These are phyloP conservation scores for Bromus sterilis DNA, from an alignment of 176 grass and related monocot species.

Conservation along the genomic window DNA sequence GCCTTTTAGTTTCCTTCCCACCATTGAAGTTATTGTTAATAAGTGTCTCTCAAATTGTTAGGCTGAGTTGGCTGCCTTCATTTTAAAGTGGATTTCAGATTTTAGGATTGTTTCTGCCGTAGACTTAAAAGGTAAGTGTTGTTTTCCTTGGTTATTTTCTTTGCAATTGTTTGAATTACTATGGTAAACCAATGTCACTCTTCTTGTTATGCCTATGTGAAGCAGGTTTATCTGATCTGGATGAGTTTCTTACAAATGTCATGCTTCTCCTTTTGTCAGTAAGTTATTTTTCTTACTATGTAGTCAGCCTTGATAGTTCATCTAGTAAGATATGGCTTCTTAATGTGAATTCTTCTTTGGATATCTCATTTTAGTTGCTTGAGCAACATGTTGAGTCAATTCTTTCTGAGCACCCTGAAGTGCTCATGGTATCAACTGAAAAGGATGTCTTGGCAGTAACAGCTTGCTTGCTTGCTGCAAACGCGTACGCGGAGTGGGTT, in stretches of 20 bases:
- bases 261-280: no score
- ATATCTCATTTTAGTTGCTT: neutral
- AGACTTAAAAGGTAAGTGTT: neutral
- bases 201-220: no score
- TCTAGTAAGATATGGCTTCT: neutral
- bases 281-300: no score
- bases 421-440: neutral
- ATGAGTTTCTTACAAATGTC: no score
- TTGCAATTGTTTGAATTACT: neutral
- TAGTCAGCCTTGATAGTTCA: no score
- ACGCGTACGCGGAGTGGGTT: neutral
- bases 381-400: neutral
- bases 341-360: neutral
- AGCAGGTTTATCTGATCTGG: no score
- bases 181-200: neutral
- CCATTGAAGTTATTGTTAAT: no score
- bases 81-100: neutral
- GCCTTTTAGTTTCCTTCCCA: neutral
- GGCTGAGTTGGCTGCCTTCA: constrained; percentile 9
- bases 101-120: neutral
- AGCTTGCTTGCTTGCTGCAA: neutral
- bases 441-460: neutral
- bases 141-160: neutral
- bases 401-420: neutral
- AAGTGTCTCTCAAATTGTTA: neutral